These are phyloP conservation scores for Parasitella parasitica DNA, from an alignment of 371 early-diverging fungal genomes.

Conservation along the genomic window DNA sequence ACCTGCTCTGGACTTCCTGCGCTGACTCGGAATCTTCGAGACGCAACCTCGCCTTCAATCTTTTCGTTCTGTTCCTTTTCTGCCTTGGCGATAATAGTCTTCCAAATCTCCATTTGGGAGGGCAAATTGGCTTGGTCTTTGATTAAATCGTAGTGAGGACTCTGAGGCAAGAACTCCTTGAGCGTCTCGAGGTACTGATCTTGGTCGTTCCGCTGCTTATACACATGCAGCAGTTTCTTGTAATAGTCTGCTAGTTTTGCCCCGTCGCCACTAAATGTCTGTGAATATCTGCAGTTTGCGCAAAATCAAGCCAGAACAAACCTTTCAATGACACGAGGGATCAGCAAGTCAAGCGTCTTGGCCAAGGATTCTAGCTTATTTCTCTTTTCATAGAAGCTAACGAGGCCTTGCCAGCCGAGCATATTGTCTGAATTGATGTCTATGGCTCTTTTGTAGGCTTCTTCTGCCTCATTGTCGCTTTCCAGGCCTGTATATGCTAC, in stretches of 20 bases:
- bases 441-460: conserved; percentile 71
- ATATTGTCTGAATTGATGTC: conserved; percentile 54
- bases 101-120: conserved; percentile 53
- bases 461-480: conserved; percentile 63
- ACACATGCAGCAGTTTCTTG: conserved; percentile 56
- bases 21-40: conserved; percentile 69
- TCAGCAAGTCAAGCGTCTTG: conserved; percentile 39
- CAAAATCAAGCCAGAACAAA: not conserved
- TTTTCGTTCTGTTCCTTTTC: conserved; percentile 58
- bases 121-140: conserved; percentile 45
- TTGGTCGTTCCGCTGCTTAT: conserved; percentile 40
- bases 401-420: conserved; percentile 80
- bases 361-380: conserved; percentile 43
- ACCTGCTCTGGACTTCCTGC: conserved; percentile 65
- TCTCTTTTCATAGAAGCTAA: conserved; percentile 62
- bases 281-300: not conserved
- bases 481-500: conserved; percentile 72
- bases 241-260: conserved; percentile 61
- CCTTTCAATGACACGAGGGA: conserved; percentile 32
- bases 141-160: conserved; percentile 48
- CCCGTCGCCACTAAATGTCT: conserved; percentile 43
- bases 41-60: conserved; percentile 63
- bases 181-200: conserved; percentile 51
- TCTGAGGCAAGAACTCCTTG: conserved; percentile 52
- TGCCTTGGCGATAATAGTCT: conserved; percentile 53